These are phyloP conservation scores for Pythium periplocum DNA, from an alignment of 352 stramenopile genomes.

Conservation along the genomic window DNA sequence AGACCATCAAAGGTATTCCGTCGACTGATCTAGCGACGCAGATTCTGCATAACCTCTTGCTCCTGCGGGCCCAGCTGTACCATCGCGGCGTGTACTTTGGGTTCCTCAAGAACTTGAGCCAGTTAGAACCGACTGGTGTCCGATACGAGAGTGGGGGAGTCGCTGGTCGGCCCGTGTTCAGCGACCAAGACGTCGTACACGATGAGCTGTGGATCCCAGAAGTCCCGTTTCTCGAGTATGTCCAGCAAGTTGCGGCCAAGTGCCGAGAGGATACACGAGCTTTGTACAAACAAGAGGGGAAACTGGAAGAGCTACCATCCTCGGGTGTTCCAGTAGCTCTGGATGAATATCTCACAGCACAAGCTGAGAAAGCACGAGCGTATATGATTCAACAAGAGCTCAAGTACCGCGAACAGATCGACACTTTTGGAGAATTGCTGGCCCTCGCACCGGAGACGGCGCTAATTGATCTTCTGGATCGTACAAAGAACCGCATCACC, in stretches of 20 bases:
- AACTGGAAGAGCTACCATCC: conserved; percentile 57
- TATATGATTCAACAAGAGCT: conserved; percentile 53
- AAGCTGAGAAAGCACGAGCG: conserved; percentile 48
- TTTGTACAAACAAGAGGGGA: conserved; percentile 56
- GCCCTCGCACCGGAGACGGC: conserved; percentile 40
- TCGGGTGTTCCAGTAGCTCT: conserved; percentile 62
- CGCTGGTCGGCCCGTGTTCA: conserved; percentile 15
- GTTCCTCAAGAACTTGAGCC: conserved; percentile 45
- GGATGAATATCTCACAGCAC: conserved; percentile 61
- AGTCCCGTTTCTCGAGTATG: conserved; percentile 44
- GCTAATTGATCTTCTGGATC: conserved; percentile 28
- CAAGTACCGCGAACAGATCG: conserved; percentile 53
- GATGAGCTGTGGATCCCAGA: conserved; percentile 22
- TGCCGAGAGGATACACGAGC: conserved; percentile 52
- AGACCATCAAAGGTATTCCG: not conserved
- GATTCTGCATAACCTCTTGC: conserved; percentile 36
- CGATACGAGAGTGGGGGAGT: conserved; percentile 26
- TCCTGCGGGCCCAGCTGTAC: conserved; percentile 55
- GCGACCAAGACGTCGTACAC: conserved; percentile 37
- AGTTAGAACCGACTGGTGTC: conserved; percentile 34
- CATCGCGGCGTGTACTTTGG: conserved; percentile 58
- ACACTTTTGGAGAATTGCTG: conserved; percentile 53
- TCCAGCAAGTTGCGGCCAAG: conserved; percentile 42
- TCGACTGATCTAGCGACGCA: conserved; percentile 8
- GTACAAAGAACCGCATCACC: conserved; percentile 20